A percentile compares a stretch with the other conserved stretches of the same genome.
phyloP scores from a whole-genome alignment of 768 basidiomycete species.

The Multifurca ochricompacta region DNA sequence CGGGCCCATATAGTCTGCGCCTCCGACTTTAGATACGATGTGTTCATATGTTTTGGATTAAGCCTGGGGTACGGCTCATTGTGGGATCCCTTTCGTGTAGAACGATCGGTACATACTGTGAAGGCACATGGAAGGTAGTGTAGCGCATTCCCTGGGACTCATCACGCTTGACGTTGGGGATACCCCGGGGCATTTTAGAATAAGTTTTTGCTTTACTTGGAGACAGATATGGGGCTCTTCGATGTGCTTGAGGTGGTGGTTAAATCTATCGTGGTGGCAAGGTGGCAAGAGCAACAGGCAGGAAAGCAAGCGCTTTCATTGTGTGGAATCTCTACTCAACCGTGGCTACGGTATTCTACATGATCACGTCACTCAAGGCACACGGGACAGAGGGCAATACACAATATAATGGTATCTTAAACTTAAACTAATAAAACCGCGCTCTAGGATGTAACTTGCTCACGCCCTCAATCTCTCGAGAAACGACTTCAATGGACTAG shows the following conservation, averaged over 20 bases:
- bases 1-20: slow-evolving; percentile 66
- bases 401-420: not conserved
- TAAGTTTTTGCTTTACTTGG: not conserved
- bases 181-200: slow-evolving; percentile 66
- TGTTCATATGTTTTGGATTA: slow-evolving; percentile 74
- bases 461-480: slow-evolving; percentile 15
- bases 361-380: no score
- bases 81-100: not conserved
- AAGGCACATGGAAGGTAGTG: slow-evolving; percentile 73
- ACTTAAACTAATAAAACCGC: no score
- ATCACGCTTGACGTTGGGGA: slow-evolving; percentile 73
- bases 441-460: no score
- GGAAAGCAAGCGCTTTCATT: not conserved
- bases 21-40: slow-evolving; percentile 73
- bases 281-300: not conserved
- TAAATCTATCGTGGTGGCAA: not conserved
- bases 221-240: not conserved
- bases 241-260: not conserved
- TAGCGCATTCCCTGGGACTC: slow-evolving; percentile 70
- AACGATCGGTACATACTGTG: slow-evolving; percentile 28
- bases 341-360: no score
- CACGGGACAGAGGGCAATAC: no score
- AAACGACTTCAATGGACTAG: slow-evolving; percentile 20
- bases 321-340: no score
- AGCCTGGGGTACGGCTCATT: slow-evolving; percentile 37